Conservation (phyloP, 257 asterid species). For the Schizonepeta tenuifolia region DNA sequence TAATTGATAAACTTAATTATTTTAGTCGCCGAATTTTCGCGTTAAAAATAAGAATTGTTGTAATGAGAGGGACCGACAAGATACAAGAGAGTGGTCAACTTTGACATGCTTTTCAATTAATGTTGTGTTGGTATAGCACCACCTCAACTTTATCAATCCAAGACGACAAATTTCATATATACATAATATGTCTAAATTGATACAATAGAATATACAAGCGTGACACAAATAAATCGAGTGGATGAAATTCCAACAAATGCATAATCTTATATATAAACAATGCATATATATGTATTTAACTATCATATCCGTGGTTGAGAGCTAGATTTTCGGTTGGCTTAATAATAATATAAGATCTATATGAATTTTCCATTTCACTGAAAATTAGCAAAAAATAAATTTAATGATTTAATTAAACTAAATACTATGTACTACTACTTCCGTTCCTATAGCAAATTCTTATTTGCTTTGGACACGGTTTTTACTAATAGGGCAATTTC, state of each 20-base stretch:
- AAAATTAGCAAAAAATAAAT: too few relatives aligned
- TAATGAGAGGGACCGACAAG: conserved; percentile 2
- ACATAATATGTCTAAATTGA: not conserved
- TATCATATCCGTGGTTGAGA: not conserved
- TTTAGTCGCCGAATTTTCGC: not conserved
- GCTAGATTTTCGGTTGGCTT: not conserved
- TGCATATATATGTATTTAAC: not conserved
- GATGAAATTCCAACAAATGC: not conserved
- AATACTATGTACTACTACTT: too few relatives aligned
- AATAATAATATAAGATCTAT: not conserved
- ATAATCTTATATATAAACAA: too few relatives aligned
- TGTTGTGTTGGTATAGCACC: conserved; percentile 1
- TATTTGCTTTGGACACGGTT: too few relatives aligned
- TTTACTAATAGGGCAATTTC: too few relatives aligned
- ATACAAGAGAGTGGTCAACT: conserved; percentile 33
- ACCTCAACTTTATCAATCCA: conserved; percentile 5
- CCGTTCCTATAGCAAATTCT: too few relatives aligned
- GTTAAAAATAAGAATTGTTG: not conserved
- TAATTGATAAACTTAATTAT: too few relatives aligned
- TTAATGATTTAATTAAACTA: too few relatives aligned
- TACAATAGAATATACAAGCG: not conserved
- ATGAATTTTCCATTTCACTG: too few relatives aligned
- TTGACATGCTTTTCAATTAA: conserved; percentile 18
- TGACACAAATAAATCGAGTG: not conserved
- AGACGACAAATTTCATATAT: conserved; percentile 21